A percentile compares a stretch with the other conserved stretches of the same genome.
These are phyloP conservation scores for Karstenula rhodostoma DNA, from an alignment of 2,329 filamentous ascomycete species.

Conservation along the genomic window DNA sequence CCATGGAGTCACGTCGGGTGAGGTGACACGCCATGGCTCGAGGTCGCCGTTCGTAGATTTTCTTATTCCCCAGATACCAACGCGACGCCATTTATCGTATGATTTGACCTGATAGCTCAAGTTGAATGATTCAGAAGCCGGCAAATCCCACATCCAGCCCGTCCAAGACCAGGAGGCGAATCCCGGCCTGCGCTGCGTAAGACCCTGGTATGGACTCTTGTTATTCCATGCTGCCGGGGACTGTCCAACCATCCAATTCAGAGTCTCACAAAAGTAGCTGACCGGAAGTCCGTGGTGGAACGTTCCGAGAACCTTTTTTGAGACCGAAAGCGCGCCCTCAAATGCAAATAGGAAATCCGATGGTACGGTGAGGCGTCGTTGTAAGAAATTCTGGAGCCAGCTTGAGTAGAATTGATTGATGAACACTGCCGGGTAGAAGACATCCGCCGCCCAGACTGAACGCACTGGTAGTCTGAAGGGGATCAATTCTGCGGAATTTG, in stretches of 20 bases:
- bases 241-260: conserved; percentile 6
- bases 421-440: conserved; percentile 6
- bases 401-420: conserved; percentile 1
- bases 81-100: conserved; percentile 5
- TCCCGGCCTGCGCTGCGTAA: conserved; percentile 11
- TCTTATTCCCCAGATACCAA: conserved; percentile 8
- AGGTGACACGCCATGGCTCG: conserved; percentile 4
- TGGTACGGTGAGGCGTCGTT: conserved; percentile 8
- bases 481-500: background rate
- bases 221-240: background rate
- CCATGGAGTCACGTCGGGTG: conserved; percentile 7
- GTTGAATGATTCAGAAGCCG: conserved; percentile 4
- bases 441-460: conserved; percentile 9
- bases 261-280: conserved; percentile 10
- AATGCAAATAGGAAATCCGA: conserved; percentile 14
- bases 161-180: conserved; percentile 17
- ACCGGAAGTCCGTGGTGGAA: conserved; percentile 13
- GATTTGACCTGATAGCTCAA: background rate
- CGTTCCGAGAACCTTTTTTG: background rate
- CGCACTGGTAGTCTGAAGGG: background rate
- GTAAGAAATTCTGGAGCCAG: conserved; percentile 11
- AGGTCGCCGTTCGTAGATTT: background rate
- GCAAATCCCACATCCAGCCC: conserved; percentile 15
- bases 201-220: conserved; percentile 5
- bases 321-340: conserved; percentile 10